Percentiles rank a stretch among this genome's conserved stretches.
Conservation (phyloP, 306 rosid genomes). For the Hippophae rhamnoides region DNA sequence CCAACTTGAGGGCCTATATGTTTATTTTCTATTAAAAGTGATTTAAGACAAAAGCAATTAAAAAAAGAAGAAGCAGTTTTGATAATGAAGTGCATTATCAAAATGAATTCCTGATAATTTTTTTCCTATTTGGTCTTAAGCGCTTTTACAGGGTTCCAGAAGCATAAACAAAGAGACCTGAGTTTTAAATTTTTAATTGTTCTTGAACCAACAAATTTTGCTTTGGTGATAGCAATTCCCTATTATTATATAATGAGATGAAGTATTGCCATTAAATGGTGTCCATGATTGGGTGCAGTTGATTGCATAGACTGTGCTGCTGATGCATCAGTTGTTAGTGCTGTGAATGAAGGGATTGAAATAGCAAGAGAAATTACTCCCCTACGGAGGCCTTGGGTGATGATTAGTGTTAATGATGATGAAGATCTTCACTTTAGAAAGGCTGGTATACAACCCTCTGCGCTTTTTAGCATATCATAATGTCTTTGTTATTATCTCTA, state of each 20-base stretch:
- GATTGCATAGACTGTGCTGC: conserved; percentile 98
- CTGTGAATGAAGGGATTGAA: conserved; percentile 87
- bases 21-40: no score
- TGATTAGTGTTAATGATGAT: conserved; percentile 86
- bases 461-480: conserved; percentile 2
- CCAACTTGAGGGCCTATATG: no score
- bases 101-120: no score
- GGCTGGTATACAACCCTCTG: conserved; percentile 30
- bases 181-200: no score
- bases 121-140: no score
- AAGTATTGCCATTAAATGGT: not conserved
- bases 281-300: conserved; percentile 41
- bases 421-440: conserved; percentile 92
- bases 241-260: not conserved
- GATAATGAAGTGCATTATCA: no score
- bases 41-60: no score
- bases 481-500: not conserved
- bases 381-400: conserved; percentile 70
- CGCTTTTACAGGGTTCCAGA: no score
- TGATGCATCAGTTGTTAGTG: conserved; percentile 71
- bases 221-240: no score
- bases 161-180: no score
- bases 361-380: conserved; percentile 45
- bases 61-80: no score
- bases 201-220: no score